Base-by-base conservation (phyloP, 768 basidiomycete genomes). In the Podaxis sp. region DNA sequence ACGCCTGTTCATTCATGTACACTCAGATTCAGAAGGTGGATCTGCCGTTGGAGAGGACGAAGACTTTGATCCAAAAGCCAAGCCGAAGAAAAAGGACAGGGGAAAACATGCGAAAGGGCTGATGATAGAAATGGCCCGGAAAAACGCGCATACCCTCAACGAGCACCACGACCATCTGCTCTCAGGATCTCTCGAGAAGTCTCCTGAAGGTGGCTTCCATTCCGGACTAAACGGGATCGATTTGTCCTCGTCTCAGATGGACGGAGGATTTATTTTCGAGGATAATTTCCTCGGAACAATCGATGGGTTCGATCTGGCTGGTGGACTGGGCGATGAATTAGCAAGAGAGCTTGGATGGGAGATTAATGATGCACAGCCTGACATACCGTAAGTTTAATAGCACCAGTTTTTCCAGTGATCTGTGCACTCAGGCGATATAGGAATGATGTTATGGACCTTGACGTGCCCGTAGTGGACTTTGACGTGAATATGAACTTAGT, bases 301-400 rank as follows among this genome's bases (percentile, higher is more conserved):
- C 19, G 89, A 85, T 58, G 86, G 78, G 22, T 67, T 86, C 24
- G 89, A 85, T 63, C 69, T 87, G 17, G 82, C 75, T n/a, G 82
- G 78, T 6, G 86, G 81, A 38, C 72, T 93, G 17, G 89, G 86
- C 3, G 90, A 91, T 51, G 91, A 93, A 66, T 75, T 93, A 27
- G 89, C 88, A 7, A 80, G 79, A 64, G 91, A 93, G 67, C 78
- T 93, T 2, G 91, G 90, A 33, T 92, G 91, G 90, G 84, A 49
- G 22, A 47, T 55, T 36, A 47, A 43, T 47, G 61, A 41, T 17
- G 12, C 46, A 22, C 54, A 15, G 24, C 37, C 33, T n/a, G 24
- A 25, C 37, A 12, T 24, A 19, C 3, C 43, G 60, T 61, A 36
- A 61, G 60, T 37, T 12, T 27, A 8, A 37, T 6, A 4, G n/a